These are phyloP conservation scores for Pseudozyma pruni DNA, from an alignment of 1,284 basidiomycete genomes.

Conservation along the genomic window DNA sequence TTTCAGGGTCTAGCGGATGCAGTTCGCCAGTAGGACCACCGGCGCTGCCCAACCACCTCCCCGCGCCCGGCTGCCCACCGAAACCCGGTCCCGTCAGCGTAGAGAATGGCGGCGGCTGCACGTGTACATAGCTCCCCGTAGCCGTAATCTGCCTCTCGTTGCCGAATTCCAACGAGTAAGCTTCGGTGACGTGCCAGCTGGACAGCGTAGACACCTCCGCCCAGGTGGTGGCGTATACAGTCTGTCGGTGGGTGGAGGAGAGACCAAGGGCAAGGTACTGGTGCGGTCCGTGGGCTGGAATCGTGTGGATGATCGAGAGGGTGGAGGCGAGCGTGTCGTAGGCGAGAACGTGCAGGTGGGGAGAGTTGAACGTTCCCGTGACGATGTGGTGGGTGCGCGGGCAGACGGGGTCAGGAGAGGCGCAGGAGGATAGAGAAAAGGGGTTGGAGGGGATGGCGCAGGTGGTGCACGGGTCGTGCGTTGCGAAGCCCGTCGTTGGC, in stretches of 20 bases:
- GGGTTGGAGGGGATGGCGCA: not conserved
- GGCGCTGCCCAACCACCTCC: constrained; percentile 44
- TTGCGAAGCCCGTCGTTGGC: not conserved
- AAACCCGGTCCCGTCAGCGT: constrained; percentile 46
- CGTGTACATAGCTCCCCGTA: constrained; percentile 59
- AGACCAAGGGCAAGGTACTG: constrained; percentile 53
- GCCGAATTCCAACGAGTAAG: constrained; percentile 7
- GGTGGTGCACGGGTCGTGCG: constrained; percentile 13
- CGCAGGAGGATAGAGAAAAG: not conserved
- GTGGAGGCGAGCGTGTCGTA: constrained; percentile 40
- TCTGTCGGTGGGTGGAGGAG: not conserved
- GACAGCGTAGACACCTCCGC: constrained; percentile 24
- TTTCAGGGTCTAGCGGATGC: constrained; percentile 37
- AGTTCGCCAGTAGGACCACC: constrained; percentile 64
- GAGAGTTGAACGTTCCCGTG: constrained; percentile 59
- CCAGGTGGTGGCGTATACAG: constrained; percentile 63
- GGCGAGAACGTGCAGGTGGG: constrained; percentile 46
- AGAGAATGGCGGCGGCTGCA: constrained; percentile 44
- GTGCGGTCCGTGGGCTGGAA: constrained; percentile 48
- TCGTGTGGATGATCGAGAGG: constrained; percentile 28
- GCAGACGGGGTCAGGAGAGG: constrained; percentile 12
- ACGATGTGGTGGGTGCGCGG: constrained; percentile 40
- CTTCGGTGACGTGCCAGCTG: constrained; percentile 45
- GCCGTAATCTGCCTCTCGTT: constrained; percentile 37
- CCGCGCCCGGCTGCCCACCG: constrained; percentile 21